phyloP scores from a whole-genome alignment of 2,329 filamentous ascomycete genomes.

The Botrytis elliptica region DNA sequence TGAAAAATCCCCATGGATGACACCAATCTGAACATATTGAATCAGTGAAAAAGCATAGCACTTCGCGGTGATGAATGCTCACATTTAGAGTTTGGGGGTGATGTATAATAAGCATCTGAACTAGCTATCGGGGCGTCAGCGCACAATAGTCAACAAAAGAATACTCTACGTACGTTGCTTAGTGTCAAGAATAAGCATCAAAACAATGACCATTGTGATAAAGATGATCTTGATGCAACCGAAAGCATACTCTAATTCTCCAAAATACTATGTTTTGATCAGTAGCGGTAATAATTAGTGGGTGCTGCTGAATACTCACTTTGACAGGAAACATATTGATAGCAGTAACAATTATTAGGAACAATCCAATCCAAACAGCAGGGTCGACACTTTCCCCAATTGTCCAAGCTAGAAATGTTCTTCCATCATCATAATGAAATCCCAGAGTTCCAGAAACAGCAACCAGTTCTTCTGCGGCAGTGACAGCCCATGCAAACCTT shows the following conservation, averaged over 20 bases:
- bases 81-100: constrained; percentile 42
- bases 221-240: constrained; percentile 43
- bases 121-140: constrained; percentile 35
- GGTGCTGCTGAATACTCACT: constrained; percentile 29
- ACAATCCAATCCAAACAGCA: constrained; percentile 43
- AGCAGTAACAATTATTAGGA: constrained; percentile 40
- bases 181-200: constrained; percentile 43
- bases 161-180: constrained; percentile 39
- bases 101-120: constrained; percentile 41
- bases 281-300: not conserved
- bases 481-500: constrained; percentile 43
- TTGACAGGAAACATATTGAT: constrained; percentile 43
- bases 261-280: constrained; percentile 31
- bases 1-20: constrained; percentile 44
- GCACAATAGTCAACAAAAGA: not conserved
- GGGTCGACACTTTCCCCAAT: constrained; percentile 40
- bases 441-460: constrained; percentile 41
- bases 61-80: constrained; percentile 12
- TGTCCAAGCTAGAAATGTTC: constrained; percentile 39
- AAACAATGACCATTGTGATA: constrained; percentile 41
- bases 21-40: constrained; percentile 37
- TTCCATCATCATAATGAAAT: constrained; percentile 43
- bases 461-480: constrained; percentile 42
- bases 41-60: not conserved
- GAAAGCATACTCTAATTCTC: constrained; percentile 44